phyloP scores from a whole-genome alignment of 805 yeast genomes.

The Myxozyma mucilagina region DNA sequence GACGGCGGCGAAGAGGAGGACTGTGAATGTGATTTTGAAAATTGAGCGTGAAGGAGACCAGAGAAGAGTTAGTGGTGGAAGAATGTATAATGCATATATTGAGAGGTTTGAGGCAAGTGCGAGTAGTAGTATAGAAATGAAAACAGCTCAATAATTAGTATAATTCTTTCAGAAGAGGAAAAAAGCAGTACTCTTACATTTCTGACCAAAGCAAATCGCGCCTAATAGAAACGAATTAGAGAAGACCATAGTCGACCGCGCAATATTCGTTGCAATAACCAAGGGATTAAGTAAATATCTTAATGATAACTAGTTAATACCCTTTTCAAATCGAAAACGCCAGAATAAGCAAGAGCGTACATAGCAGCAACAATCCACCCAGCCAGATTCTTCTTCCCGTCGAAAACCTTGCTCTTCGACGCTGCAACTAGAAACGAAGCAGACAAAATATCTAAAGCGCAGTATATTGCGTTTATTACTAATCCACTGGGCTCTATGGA shows the following conservation, averaged over 20 bases:
- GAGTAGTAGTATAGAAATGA: constrained; percentile 52
- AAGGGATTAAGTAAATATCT: constrained; percentile 78
- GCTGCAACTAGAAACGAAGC: constrained; percentile 52
- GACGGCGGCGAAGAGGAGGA: constrained; percentile 6
- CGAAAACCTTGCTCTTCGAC: constrained; percentile 42
- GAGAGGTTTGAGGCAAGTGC: constrained; percentile 66
- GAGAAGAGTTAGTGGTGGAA: constrained; percentile 52
- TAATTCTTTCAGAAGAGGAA: background rate
- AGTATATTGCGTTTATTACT: constrained; percentile 49
- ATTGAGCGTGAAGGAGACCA: constrained; percentile 5
- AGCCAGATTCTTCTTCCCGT: background rate
- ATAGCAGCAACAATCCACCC: constrained; percentile 55
- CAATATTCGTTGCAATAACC: constrained; percentile 62
- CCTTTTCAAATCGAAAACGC: background rate
- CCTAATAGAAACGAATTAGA: constrained; percentile 58
- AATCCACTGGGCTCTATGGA: constrained; percentile 39
- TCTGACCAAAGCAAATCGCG: constrained; percentile 46
- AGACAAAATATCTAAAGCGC: constrained; percentile 59
- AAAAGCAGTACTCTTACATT: background rate
- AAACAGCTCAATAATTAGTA: background rate
- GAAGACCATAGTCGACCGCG: constrained; percentile 66
- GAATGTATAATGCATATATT: constrained; percentile 59
- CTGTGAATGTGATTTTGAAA: background rate
- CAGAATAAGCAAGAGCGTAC: background rate
- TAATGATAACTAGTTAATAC: background rate